Percentiles rank a stretch among this genome's conserved stretches.
Evolutionary conservation across 805 yeast genomes (phyloP).

Genomic region (Cyberlindnera mrakii): DNA sequence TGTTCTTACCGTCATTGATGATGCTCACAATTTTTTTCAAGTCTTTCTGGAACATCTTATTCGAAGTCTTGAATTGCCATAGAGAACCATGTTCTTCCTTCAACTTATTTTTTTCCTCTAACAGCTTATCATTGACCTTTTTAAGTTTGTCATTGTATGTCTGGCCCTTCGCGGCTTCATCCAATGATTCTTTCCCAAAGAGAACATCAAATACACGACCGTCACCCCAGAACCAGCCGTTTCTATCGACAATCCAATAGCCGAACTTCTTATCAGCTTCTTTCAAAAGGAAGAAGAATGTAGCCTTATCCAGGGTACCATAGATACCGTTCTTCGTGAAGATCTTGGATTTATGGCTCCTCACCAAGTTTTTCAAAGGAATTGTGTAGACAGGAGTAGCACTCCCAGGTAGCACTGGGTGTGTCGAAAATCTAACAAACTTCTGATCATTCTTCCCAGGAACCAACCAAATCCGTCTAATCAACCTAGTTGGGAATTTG

Average conservation of each 20-base stretch:
- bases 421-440: conserved; percentile 56
- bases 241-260: conserved; percentile 74
- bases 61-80: conserved; percentile 19
- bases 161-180: conserved; percentile 51
- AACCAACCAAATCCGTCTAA: conserved; percentile 71
- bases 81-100: conserved; percentile 16
- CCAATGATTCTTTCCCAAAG: conserved; percentile 76
- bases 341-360: conserved; percentile 59
- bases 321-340: conserved; percentile 88
- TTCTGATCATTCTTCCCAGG: conserved; percentile 44
- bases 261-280: conserved; percentile 44
- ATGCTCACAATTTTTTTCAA: conserved; percentile 16
- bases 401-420: conserved; percentile 68
- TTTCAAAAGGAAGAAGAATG: conserved; percentile 67
- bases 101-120: conserved; percentile 15
- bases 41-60: conserved; percentile 17
- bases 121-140: conserved; percentile 16
- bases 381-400: conserved; percentile 67
- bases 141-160: conserved; percentile 18
- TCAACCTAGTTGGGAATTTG: conserved; percentile 60
- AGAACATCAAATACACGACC: conserved; percentile 77
- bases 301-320: conserved; percentile 70
- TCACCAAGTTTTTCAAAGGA: conserved; percentile 48
- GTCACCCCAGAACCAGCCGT: conserved; percentile 91
- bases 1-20: conserved; percentile 4